Evolutionary conservation across 2,329 filamentous ascomycete species (phyloP).

Genomic region (Shiraia sp.): DNA sequence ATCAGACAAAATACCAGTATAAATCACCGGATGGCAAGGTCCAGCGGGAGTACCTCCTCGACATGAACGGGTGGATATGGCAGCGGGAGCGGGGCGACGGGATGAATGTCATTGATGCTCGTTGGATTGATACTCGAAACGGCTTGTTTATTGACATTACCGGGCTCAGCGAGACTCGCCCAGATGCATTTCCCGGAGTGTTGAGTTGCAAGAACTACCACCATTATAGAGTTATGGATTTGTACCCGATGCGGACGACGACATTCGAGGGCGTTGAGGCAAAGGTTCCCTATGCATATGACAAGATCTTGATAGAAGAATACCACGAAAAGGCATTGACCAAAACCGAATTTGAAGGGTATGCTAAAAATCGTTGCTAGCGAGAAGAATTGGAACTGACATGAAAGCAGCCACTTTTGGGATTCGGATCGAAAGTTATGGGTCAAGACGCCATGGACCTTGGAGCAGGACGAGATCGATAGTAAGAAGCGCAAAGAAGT

Average conservation of each 20-base stretch:
- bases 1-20: slow-evolving; percentile 64
- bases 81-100: slow-evolving; percentile 67
- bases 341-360: slow-evolving; percentile 65
- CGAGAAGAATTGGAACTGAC: slow-evolving; percentile 6
- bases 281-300: slow-evolving; percentile 70
- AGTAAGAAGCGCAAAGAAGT: slow-evolving; percentile 15
- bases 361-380: slow-evolving; percentile 5
- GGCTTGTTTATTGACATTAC: slow-evolving; percentile 87
- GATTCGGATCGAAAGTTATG: slow-evolving; percentile 62
- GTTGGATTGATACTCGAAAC: slow-evolving; percentile 77
- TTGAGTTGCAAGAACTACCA: slow-evolving; percentile 84
- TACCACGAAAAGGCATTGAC: slow-evolving; percentile 66
- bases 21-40: slow-evolving; percentile 41
- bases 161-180: slow-evolving; percentile 69
- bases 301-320: slow-evolving; percentile 67
- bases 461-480: slow-evolving; percentile 16
- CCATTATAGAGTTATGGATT: slow-evolving; percentile 68
- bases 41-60: slow-evolving; percentile 67
- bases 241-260: slow-evolving; percentile 75
- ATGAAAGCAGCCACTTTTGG: slow-evolving; percentile 61
- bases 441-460: slow-evolving; percentile 50
- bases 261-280: slow-evolving; percentile 75
- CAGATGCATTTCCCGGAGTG: slow-evolving; percentile 61
- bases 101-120: slow-evolving; percentile 78
- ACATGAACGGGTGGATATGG: slow-evolving; percentile 73